Conservation (phyloP, 2,329 filamentous ascomycete genomes). For the Penicillium sp. region DNA sequence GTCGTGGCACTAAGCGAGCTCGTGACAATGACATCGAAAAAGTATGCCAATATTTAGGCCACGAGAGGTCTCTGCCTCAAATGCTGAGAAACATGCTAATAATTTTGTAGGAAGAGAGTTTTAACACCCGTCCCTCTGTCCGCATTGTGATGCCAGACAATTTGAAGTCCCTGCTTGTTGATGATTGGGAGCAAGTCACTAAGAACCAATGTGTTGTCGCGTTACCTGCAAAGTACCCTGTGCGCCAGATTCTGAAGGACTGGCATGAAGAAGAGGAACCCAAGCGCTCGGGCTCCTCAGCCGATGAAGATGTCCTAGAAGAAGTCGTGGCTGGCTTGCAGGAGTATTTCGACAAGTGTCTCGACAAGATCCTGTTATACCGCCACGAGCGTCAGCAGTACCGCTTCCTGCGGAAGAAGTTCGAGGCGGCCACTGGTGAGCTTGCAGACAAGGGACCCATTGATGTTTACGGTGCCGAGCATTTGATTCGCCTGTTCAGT, state of each 20-base stretch:
- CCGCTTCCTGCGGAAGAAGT: slow-evolving; percentile 71
- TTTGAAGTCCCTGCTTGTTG: slow-evolving; percentile 88
- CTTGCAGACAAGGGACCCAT: slow-evolving; percentile 70
- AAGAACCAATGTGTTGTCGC: slow-evolving; percentile 90
- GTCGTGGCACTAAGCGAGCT: slow-evolving; percentile 46
- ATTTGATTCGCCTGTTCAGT: slow-evolving; percentile 88
- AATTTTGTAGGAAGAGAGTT: slow-evolving; percentile 75
- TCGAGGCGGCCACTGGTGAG: slow-evolving; percentile 63
- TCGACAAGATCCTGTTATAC: slow-evolving; percentile 88
- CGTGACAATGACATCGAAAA: slow-evolving; percentile 52
- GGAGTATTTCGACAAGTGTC: slow-evolving; percentile 90
- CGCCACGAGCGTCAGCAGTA: slow-evolving; percentile 92
- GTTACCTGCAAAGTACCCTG: slow-evolving; percentile 74
- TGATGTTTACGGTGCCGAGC: slow-evolving; percentile 91
- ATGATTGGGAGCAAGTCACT: slow-evolving; percentile 98
- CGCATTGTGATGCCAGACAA: slow-evolving; percentile 84
- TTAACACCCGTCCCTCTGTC: slow-evolving; percentile 80
- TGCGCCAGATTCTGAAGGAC: slow-evolving; percentile 75
- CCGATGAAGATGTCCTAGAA: slow-evolving; percentile 81
- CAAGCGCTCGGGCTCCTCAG: slow-evolving; percentile 60
- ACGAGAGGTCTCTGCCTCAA: background rate
- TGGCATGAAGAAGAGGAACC: slow-evolving; percentile 72
- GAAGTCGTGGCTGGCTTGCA: slow-evolving; percentile 84
- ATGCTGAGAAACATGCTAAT: background rate
- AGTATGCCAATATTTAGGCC: slow-evolving; percentile 29